A percentile compares a stretch with the other conserved stretches of the same genome.
Conservation (phyloP, 345 rosid species). For the Eucalyptus viminalis region DNA sequence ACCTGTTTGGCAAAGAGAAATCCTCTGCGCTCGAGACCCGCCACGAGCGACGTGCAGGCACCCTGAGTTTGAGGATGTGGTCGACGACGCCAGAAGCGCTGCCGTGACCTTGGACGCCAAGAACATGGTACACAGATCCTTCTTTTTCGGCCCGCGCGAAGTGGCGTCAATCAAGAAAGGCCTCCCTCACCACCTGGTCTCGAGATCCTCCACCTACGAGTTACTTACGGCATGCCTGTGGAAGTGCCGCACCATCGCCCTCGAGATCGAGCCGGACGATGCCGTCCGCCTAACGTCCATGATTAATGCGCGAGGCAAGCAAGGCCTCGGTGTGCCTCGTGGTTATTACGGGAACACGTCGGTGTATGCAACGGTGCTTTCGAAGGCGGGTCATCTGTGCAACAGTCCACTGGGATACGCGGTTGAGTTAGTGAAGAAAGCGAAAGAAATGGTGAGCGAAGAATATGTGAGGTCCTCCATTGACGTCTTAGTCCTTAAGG, state of each 20-base stretch:
- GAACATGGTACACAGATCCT: neutral
- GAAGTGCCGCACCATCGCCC: neutral
- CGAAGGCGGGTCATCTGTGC: neutral
- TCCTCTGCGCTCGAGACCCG: neutral
- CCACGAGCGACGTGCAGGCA: neutral
- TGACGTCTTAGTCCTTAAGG: neutral
- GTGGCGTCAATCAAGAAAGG: neutral
- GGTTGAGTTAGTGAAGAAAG: neutral
- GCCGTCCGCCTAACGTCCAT: neutral
- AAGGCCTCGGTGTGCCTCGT: neutral
- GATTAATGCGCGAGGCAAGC: neutral
- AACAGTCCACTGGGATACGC: neutral
- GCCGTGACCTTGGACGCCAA: neutral
- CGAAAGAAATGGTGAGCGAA: neutral
- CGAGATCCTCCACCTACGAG: neutral
- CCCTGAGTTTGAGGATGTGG: neutral
- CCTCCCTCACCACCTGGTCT: neutral
- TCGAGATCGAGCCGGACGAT: neutral
- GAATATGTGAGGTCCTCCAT: neutral
- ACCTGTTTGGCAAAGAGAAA: neutral
- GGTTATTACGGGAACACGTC: neutral
- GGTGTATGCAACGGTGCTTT: neutral
- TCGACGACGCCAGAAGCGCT: too few relatives aligned
- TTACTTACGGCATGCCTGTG: neutral
- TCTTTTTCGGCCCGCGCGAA: neutral